These are phyloP conservation scores for Lactarius evosmus DNA, from an alignment of 768 basidiomycete species.

Conservation along the genomic window DNA sequence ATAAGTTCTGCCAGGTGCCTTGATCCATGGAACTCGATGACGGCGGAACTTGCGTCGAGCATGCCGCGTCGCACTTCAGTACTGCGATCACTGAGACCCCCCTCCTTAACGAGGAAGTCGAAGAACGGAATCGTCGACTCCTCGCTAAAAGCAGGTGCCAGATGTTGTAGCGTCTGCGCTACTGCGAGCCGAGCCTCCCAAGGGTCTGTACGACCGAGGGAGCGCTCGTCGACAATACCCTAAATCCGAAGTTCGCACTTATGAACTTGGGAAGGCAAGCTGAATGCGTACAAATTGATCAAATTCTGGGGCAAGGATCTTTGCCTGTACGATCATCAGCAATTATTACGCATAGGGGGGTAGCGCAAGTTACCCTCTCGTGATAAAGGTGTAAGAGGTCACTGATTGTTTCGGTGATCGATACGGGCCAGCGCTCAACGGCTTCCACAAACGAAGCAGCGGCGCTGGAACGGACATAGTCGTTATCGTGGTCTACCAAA, in stretches of 20 bases:
- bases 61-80: constrained; percentile 81
- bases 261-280: background rate
- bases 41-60: constrained; percentile 76
- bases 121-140: constrained; percentile 70
- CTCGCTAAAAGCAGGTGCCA: constrained; percentile 64
- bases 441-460: constrained; percentile 76
- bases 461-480: constrained; percentile 71
- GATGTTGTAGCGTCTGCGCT: constrained; percentile 59
- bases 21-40: constrained; percentile 83
- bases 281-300: constrained; percentile 76
- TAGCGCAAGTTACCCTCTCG: constrained; percentile 58
- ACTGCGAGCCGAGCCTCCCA: constrained; percentile 81
- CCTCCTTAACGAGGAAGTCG: constrained; percentile 77
- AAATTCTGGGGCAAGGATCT: constrained; percentile 84
- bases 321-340: constrained; percentile 49
- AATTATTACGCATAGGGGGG: background rate
- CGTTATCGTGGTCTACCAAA: constrained; percentile 66
- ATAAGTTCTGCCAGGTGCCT: constrained; percentile 70
- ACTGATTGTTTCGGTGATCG: constrained; percentile 44
- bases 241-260: constrained; percentile 33
- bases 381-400: constrained; percentile 71
- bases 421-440: constrained; percentile 66
- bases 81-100: constrained; percentile 83
- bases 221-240: constrained; percentile 92
- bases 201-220: constrained; percentile 83